Percentiles rank a stretch among this genome's conserved stretches.
phyloP scores from a whole-genome alignment of 352 stramenopile genomes.

The Phytophthora crassamura region DNA sequence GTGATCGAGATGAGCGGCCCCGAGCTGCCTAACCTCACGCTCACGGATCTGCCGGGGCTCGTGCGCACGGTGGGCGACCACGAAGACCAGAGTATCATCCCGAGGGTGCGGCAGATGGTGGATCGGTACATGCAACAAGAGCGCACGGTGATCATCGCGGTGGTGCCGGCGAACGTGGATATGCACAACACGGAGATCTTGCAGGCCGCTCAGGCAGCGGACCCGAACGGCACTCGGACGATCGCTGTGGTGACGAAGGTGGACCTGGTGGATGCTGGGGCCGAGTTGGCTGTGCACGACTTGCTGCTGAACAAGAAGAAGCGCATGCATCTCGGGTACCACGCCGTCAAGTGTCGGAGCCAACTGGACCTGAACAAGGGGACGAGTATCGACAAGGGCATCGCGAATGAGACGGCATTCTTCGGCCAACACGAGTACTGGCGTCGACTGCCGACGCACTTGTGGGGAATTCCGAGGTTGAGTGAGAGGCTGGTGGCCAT shows the following conservation, averaged over 20 bases:
- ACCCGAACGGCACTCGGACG: constrained; percentile 71
- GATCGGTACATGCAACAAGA: constrained; percentile 77
- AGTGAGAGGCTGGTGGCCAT: constrained; percentile 49
- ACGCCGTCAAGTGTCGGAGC: constrained; percentile 88
- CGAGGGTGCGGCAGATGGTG: constrained; percentile 72
- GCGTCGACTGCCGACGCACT: constrained; percentile 30
- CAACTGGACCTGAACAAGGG: constrained; percentile 70
- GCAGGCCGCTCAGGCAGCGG: constrained; percentile 66
- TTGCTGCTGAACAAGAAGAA: constrained; percentile 83
- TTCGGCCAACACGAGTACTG: constrained; percentile 59
- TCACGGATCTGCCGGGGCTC: constrained; percentile 84
- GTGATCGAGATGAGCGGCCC: constrained; percentile 71
- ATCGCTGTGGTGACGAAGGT: constrained; percentile 91
- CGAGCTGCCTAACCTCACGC: constrained; percentile 75
- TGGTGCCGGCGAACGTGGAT: constrained; percentile 86
- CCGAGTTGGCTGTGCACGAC: constrained; percentile 70
- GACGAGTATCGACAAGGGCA: constrained; percentile 59
- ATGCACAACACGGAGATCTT: constrained; percentile 90
- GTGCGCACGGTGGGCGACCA: constrained; percentile 71
- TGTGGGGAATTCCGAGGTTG: constrained; percentile 48
- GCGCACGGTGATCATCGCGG: constrained; percentile 85
- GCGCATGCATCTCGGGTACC: constrained; percentile 70
- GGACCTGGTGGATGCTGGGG: constrained; percentile 87
- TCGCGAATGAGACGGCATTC: constrained; percentile 64
- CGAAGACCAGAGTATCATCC: constrained; percentile 74